Evolutionary conservation across 257 asterid genomes (phyloP).

Genomic region (Scutellaria galericulata): DNA sequence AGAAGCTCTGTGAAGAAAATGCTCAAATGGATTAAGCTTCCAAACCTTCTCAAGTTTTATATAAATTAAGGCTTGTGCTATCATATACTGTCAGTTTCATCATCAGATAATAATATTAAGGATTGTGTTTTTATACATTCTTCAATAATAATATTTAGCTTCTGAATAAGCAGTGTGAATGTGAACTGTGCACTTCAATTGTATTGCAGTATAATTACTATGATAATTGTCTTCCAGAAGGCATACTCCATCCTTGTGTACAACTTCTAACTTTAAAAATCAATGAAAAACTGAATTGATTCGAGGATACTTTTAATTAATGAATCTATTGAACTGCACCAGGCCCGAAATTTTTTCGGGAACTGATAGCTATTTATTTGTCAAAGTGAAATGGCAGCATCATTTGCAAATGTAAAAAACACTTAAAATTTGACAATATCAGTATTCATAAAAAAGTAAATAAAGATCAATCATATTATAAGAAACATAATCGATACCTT

Average conservation of each 20-base stretch:
- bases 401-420: not conserved
- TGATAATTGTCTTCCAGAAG: conserved; percentile 5
- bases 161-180: conserved; percentile 13
- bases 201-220: not conserved
- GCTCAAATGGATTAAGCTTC: conserved; percentile 23
- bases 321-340: not conserved
- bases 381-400: conserved; percentile 17
- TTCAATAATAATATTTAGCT: conserved; percentile 1
- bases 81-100: not conserved
- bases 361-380: not conserved
- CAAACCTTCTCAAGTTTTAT: conserved; percentile 6
- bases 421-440: not conserved
- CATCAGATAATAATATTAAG: too few species aligned
- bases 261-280: not conserved
- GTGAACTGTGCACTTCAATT: not conserved
- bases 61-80: not conserved
- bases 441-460: not conserved
- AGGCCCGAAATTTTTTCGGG: not conserved
- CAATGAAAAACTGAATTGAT: conserved; percentile 10
- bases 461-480: conserved; percentile 8
- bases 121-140: conserved; percentile 16
- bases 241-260: not conserved
- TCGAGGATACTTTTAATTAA: not conserved
- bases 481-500: conserved; percentile 58
- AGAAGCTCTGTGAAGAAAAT: not conserved